Conservation (phyloP, 2,329 filamentous ascomycete species). For the Colletotrichum orbiculare region DNA sequence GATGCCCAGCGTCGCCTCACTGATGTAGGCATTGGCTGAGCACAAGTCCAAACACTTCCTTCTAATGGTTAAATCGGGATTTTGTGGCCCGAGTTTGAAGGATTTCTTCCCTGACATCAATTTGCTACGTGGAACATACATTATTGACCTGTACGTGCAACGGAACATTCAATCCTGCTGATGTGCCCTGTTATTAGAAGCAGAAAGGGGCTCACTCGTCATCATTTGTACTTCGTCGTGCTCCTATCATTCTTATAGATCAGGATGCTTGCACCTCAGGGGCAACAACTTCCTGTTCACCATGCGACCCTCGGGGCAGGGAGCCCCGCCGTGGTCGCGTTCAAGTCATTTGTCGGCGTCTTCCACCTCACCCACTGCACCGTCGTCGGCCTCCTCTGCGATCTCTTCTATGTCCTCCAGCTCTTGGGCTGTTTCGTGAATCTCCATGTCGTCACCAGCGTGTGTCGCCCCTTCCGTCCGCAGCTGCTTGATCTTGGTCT, state of each 20-base stretch:
- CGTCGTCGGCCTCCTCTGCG: constrained; percentile 38
- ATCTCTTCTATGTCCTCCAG: constrained; percentile 42
- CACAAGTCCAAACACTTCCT: no score
- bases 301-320: background rate
- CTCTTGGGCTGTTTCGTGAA: constrained; percentile 41
- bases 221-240: no score
- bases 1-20: no score
- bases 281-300: background rate
- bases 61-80: no score
- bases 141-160: no score
- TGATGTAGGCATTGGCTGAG: no score
- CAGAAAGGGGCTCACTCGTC: no score
- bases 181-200: no score
- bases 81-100: no score
- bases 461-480: constrained; percentile 47
- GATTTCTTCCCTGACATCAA: no score
- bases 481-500: constrained; percentile 65
- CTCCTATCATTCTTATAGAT: background rate
- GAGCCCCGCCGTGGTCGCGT: background rate
- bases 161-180: no score
- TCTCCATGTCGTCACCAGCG: constrained; percentile 40
- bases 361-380: constrained; percentile 41
- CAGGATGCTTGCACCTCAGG: constrained; percentile 9
- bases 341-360: constrained; percentile 45
- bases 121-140: no score